phyloP scores from a whole-genome alignment of 192 early-diverging fungal species.

The Backusella macrospora region DNA sequence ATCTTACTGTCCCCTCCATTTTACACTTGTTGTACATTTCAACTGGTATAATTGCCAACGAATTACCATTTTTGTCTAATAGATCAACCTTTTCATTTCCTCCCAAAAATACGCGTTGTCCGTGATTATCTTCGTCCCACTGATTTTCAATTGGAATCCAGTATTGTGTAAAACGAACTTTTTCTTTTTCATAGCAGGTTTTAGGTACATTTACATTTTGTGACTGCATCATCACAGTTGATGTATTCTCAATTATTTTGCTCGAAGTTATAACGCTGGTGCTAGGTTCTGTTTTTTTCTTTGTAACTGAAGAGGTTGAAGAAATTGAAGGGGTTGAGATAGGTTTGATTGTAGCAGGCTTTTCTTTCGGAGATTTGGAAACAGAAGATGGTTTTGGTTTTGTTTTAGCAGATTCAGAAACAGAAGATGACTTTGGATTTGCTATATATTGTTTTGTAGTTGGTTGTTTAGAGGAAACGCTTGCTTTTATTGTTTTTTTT shows the following conservation, averaged over 20 bases:
- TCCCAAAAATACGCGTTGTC: conserved; percentile 22
- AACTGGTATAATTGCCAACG: conserved; percentile 16
- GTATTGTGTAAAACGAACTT: conserved; percentile 27
- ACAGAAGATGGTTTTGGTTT: too few species aligned
- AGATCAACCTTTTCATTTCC: background rate
- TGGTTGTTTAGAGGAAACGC: background rate
- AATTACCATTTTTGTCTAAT: background rate
- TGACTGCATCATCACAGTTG: background rate
- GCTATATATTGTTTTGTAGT: too few species aligned
- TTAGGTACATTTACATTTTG: background rate
- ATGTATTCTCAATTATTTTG: background rate
- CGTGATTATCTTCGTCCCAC: conserved; percentile 35
- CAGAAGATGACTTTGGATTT: too few species aligned
- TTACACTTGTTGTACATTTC: conserved; percentile 26
- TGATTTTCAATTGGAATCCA: conserved; percentile 44
- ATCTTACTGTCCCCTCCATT: conserved; percentile 39
- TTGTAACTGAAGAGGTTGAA: background rate
- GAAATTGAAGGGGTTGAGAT: too few species aligned
- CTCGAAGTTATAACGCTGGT: background rate
- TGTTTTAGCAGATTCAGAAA: too few species aligned
- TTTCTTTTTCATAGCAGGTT: conserved; percentile 19
- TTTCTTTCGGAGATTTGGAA: too few species aligned
- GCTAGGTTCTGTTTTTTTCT: background rate
- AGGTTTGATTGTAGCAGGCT: too few species aligned
- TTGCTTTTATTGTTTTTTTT: background rate